Evolutionary conservation across 1,284 basidiomycete genomes (phyloP).

Genomic region (Testicularia cyperi): DNA sequence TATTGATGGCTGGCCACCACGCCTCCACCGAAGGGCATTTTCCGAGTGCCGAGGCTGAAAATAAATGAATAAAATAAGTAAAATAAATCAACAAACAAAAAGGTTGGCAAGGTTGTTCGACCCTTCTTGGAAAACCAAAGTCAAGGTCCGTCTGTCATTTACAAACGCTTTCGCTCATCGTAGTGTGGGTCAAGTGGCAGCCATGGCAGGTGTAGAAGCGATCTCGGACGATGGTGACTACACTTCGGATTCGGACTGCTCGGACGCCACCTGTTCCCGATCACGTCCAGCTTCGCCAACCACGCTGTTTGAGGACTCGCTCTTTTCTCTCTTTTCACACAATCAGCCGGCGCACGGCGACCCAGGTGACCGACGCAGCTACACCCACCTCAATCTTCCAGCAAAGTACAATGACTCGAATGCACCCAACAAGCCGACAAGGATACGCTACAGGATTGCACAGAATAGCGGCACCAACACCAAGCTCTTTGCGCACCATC

Average conservation of each 20-base stretch:
- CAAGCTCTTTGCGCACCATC: constrained; percentile 54
- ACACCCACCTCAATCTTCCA: constrained; percentile 32
- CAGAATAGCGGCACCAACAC: constrained; percentile 42
- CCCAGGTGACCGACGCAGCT: constrained; percentile 39
- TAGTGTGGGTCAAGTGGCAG: too few species aligned
- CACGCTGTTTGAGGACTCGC: constrained; percentile 47
- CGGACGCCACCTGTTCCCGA: neutral
- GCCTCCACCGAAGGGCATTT: too few species aligned
- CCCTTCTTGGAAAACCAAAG: too few species aligned
- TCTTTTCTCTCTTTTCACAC: constrained; percentile 50
- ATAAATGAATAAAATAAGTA: too few species aligned
- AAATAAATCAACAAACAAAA: too few species aligned
- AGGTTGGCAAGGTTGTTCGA: too few species aligned
- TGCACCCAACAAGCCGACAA: neutral
- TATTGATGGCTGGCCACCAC: too few species aligned
- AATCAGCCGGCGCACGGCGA: constrained; percentile 51
- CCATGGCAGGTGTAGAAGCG: too few species aligned
- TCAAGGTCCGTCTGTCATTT: too few species aligned
- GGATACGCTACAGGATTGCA: constrained; percentile 38
- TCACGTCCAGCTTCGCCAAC: constrained; percentile 21
- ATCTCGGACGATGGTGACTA: constrained; percentile 2
- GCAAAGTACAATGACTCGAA: constrained; percentile 5
- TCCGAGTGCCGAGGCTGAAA: too few species aligned
- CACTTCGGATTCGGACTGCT: constrained; percentile 3
- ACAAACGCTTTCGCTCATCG: too few species aligned